Percentiles rank a stretch among this genome's conserved stretches.
Evolutionary conservation across 495 filamentous ascomycete genomes (phyloP).

Genomic region (Aspergillus sclerotiicarbonarius): DNA sequence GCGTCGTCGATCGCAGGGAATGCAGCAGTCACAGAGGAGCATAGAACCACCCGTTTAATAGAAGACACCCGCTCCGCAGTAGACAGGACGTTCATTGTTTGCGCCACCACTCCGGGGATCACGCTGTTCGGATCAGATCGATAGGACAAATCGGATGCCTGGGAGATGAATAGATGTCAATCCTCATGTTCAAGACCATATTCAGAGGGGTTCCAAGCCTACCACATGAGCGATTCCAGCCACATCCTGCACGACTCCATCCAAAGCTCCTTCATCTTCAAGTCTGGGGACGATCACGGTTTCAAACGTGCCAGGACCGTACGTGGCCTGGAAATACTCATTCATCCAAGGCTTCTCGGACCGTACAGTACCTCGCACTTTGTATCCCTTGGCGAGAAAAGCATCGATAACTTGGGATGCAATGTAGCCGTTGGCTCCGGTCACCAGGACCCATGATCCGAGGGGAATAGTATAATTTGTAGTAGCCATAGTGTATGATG

Average conservation of each 20-base stretch:
- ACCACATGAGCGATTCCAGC: conserved; percentile 41
- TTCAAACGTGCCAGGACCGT: background rate
- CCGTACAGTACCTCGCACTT: background rate
- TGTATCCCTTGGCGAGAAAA: background rate
- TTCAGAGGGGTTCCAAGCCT: conserved; percentile 2
- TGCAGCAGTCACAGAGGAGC: background rate
- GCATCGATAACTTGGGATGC: background rate
- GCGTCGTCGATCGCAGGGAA: background rate
- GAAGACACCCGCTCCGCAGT: background rate
- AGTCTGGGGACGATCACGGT: background rate
- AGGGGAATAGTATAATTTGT: background rate
- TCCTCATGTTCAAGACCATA: too few species aligned
- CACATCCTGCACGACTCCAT: background rate
- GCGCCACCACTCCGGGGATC: conserved; percentile 35
- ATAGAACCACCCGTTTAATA: background rate
- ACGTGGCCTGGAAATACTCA: background rate
- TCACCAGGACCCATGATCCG: conserved; percentile 5
- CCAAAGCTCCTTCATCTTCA: background rate
- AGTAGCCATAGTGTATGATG: background rate
- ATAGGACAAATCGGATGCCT: conserved; percentile 30
- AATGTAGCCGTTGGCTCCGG: background rate
- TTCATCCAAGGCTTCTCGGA: conserved; percentile 23
- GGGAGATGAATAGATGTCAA: background rate
- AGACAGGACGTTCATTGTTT: conserved; percentile 22
- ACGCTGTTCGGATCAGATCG: conserved; percentile 40